Evolutionary conservation across 805 yeast genomes (phyloP).

Genomic region (Starmera amethionina): DNA sequence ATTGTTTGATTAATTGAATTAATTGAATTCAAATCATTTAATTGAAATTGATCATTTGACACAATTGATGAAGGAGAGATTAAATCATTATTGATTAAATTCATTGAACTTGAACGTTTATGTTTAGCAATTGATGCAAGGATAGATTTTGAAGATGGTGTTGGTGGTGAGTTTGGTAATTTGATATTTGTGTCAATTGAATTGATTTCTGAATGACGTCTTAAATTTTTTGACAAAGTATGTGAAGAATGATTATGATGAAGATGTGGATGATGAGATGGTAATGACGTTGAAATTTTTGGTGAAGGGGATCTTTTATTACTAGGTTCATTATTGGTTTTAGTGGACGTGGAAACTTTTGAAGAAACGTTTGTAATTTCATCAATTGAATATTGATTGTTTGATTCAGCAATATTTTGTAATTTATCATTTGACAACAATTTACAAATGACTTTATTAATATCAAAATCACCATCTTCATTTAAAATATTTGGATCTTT

Average conservation of each 20-base stretch:
- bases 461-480: slow-evolving; percentile 15
- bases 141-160: background rate
- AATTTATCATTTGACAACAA: slow-evolving; percentile 14
- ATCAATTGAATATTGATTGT: slow-evolving; percentile 11
- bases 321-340: background rate
- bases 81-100: background rate
- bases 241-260: background rate
- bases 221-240: slow-evolving; percentile 6
- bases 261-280: no score
- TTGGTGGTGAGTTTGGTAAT: slow-evolving; percentile 6
- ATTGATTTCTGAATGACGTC: slow-evolving; percentile 7
- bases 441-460: slow-evolving; percentile 16
- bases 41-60: background rate
- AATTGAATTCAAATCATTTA: background rate
- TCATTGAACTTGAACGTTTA: background rate
- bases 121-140: no score
- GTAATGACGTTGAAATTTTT: background rate
- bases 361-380: slow-evolving; percentile 15
- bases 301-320: slow-evolving; percentile 3
- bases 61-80: background rate
- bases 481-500: slow-evolving; percentile 10
- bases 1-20: no score
- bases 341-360: background rate
- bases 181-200: background rate
- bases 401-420: slow-evolving; percentile 16